Evolutionary conservation across 164 flowering plant species (phyloP).

Genomic region (Aristolochia contorta): DNA sequence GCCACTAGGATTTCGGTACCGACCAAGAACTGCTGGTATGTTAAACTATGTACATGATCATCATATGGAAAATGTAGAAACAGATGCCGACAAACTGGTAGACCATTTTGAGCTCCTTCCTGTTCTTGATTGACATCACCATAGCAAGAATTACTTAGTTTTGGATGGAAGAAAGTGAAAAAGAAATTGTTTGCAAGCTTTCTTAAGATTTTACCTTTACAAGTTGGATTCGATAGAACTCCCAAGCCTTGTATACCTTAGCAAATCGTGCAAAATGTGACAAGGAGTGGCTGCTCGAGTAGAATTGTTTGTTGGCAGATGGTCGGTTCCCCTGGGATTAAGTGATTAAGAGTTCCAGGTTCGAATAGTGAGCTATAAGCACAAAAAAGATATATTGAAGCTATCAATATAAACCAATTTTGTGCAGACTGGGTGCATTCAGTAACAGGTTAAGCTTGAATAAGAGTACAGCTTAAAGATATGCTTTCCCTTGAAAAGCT

Average conservation of each 20-base stretch:
- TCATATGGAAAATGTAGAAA: conserved; percentile 73
- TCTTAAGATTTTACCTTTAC: conserved; percentile 39
- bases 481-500: no score
- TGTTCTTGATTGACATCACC: conserved; percentile 11
- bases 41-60: conserved; percentile 43
- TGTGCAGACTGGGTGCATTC: no score
- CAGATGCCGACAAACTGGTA: conserved; percentile 69
- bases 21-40: conserved; percentile 65
- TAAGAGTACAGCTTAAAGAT: no score
- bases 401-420: no score
- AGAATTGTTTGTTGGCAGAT: conserved; percentile 64
- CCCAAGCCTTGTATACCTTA: conserved; percentile 74
- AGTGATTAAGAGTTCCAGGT: not conserved
- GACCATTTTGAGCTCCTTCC: conserved; percentile 67
- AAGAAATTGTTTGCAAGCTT: no score
- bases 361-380: no score
- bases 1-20: conserved; percentile 78
- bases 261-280: conserved; percentile 81
- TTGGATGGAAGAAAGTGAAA: no score
- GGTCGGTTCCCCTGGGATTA: conserved; percentile 69
- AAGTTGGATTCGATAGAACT: conserved; percentile 68
- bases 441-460: no score
- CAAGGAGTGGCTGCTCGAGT: conserved; percentile 53
- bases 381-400: no score
- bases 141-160: no score